These are phyloP conservation scores for Leccinum boreale DNA, from an alignment of 768 basidiomycete species.

Conservation along the genomic window DNA sequence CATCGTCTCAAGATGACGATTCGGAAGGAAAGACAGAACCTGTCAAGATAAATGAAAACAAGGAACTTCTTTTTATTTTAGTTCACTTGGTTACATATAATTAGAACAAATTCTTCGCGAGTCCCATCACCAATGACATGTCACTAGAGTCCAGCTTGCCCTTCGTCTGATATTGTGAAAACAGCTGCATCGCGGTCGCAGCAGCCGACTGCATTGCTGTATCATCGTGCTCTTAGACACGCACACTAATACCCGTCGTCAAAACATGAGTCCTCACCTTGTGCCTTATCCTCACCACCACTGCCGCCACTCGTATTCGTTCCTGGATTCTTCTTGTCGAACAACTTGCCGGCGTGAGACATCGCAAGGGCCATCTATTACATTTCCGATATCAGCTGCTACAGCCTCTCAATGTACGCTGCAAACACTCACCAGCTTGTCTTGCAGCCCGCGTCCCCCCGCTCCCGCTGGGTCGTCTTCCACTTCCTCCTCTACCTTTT, in stretches of 20 bases:
- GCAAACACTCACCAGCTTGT: constrained; percentile 26
- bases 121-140: constrained; percentile 25
- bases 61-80: neutral
- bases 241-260: neutral
- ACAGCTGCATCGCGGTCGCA: constrained; percentile 29
- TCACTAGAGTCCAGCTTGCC: constrained; percentile 30
- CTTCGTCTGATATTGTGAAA: constrained; percentile 19
- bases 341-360: constrained; percentile 31
- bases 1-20: constrained; percentile 35
- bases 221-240: neutral
- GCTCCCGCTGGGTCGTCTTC: constrained; percentile 9
- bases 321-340: constrained; percentile 31
- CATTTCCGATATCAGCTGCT: neutral
- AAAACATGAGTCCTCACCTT: constrained; percentile 17
- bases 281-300: constrained; percentile 16
- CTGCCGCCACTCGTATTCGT: neutral
- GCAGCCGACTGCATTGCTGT: constrained; percentile 33
- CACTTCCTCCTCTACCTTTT: neutral
- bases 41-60: too few relatives aligned
- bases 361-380: constrained; percentile 29
- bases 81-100: neutral
- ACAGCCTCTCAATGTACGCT: neutral
- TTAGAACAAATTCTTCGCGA: constrained; percentile 24
- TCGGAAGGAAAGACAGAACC: too few relatives aligned
- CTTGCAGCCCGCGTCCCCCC: constrained; percentile 22